Percentiles rank a stretch among this genome's conserved stretches.
Conservation (phyloP, 768 basidiomycete species). For the Pleurotus cornucopiae region DNA sequence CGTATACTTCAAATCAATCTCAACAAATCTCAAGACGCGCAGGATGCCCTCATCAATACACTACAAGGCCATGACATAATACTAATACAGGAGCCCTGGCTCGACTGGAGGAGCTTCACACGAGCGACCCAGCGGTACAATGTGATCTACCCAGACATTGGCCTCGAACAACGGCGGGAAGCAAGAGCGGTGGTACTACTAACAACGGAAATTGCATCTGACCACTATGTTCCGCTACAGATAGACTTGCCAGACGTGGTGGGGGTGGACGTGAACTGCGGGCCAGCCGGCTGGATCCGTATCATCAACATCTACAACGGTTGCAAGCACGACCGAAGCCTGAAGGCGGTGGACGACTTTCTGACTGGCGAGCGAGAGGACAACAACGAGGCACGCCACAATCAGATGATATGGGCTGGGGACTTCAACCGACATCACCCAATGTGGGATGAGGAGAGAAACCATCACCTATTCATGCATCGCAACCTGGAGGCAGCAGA, state of each 20-base stretch:
- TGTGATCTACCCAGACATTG: constrained; percentile 19
- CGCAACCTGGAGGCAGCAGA: constrained; percentile 5
- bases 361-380: not conserved
- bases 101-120: constrained; percentile 15
- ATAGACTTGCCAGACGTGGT: constrained; percentile 15
- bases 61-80: constrained; percentile 15
- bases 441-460: constrained; percentile 29
- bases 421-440: constrained; percentile 39
- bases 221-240: not conserved
- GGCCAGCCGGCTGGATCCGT: constrained; percentile 11
- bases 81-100: constrained; percentile 25
- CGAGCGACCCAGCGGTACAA: constrained; percentile 12
- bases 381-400: too few relatives aligned
- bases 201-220: not conserved
- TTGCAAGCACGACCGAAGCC: constrained; percentile 11
- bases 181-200: constrained; percentile 1
- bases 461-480: constrained; percentile 21
- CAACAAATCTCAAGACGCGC: too few relatives aligned
- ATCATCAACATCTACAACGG: constrained; percentile 30
- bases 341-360: constrained; percentile 7
- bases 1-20: not conserved
- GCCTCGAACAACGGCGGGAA: constrained; percentile 1
- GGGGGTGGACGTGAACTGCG: constrained; percentile 16
- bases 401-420: constrained; percentile 20
- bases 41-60: too few relatives aligned